Conservation (phyloP, 345 rosid genomes). For the Gynandropsis gynandra region DNA sequence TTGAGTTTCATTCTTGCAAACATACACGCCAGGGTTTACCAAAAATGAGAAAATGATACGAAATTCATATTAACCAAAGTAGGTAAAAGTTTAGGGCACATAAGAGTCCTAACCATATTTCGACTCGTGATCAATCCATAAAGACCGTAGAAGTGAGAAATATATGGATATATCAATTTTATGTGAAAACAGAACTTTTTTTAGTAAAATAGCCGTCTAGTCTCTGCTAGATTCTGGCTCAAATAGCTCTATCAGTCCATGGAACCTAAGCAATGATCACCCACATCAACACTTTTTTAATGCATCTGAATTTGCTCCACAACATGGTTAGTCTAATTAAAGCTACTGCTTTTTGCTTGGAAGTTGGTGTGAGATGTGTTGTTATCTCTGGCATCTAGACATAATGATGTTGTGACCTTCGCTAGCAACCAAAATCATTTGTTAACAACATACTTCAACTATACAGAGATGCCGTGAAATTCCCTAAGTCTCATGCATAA, state of each 20-base stretch:
- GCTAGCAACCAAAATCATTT: neutral
- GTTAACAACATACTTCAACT: neutral
- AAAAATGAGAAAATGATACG: no score
- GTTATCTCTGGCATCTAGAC: neutral
- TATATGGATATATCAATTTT: no score
- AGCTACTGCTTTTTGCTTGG: conserved; percentile 1
- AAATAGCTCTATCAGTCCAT: neutral
- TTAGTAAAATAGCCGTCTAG: neutral
- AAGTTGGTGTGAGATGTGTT: neutral
- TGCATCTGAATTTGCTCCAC: conserved; percentile 3
- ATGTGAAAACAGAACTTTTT: neutral
- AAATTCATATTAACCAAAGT: no score
- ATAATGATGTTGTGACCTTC: neutral
- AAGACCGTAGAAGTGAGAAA: no score
- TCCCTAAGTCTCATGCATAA: no score
- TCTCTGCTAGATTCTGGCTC: neutral
- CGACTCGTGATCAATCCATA: no score
- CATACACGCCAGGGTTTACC: no score
- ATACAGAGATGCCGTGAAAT: neutral
- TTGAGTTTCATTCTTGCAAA: no score
- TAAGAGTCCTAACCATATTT: no score
- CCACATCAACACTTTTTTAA: neutral
- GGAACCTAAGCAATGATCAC: neutral
- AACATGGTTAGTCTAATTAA: neutral
- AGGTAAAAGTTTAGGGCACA: no score